A percentile compares a stretch with the other conserved stretches of the same genome.
Evolutionary conservation across 73 alveolate species (phyloP).

Genomic region (Paramecium sonneborni): DNA sequence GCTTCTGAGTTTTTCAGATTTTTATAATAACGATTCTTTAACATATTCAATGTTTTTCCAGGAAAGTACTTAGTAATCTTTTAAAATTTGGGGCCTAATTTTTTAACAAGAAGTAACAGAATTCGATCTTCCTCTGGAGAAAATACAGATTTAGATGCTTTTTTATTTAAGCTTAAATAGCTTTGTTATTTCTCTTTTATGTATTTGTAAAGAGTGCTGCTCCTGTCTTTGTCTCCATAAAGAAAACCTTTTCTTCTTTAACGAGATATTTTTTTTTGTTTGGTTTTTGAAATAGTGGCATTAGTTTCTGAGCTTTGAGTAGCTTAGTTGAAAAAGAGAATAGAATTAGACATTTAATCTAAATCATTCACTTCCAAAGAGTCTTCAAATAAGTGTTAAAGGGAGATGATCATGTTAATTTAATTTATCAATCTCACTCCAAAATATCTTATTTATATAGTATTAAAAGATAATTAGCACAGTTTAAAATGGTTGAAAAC

Average conservation of each 20-base stretch:
- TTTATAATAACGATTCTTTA: not conserved
- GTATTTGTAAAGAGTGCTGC: not conserved
- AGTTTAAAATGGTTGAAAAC: not conserved
- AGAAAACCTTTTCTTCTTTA: not conserved
- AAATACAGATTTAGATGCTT: not conserved
- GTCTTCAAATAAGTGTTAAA: not conserved
- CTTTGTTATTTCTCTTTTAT: not conserved
- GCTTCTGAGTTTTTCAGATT: not conserved
- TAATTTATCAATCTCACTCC: not conserved
- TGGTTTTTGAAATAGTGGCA: not conserved
- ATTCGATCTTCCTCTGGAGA: not conserved
- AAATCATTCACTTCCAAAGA: no score
- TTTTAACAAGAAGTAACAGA: not conserved
- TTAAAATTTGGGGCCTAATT: slow-evolving; percentile 15
- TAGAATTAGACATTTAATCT: no score
- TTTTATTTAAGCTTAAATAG: not conserved
- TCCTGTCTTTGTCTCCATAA: not conserved
- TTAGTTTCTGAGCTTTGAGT: not conserved
- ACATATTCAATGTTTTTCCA: not conserved
- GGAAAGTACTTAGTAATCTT: not conserved
- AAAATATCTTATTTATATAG: not conserved
- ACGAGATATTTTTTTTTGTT: not conserved
- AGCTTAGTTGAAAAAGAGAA: no score
- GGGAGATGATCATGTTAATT: not conserved
- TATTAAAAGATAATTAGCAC: not conserved